Percentiles rank a stretch among this genome's conserved stretches.
phyloP scores from a whole-genome alignment of 2,329 filamentous ascomycete genomes.

The Botrytis sinoallii region DNA sequence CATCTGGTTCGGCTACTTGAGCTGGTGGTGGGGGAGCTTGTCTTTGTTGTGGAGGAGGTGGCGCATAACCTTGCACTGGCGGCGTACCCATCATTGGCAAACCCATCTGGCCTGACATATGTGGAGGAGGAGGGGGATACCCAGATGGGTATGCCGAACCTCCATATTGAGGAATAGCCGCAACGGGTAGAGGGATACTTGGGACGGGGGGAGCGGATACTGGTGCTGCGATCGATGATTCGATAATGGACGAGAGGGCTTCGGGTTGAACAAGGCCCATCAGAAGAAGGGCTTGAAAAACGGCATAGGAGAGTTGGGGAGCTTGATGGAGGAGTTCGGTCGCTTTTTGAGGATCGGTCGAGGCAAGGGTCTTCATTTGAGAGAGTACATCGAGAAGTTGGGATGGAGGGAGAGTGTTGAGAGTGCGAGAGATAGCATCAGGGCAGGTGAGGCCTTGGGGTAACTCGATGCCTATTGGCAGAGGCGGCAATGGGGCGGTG shows the following conservation, averaged over 20 bases:
- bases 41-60: conserved; percentile 27
- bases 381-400: conserved; percentile 91
- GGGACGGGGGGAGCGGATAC: conserved; percentile 42
- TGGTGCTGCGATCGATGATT: conserved; percentile 46
- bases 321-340: conserved; percentile 84
- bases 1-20: conserved; percentile 51
- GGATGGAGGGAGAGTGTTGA: conserved; percentile 78
- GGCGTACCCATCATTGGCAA: conserved; percentile 43
- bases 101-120: conserved; percentile 40
- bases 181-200: conserved; percentile 32
- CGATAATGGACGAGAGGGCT: conserved; percentile 77
- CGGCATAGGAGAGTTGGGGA: conserved; percentile 88
- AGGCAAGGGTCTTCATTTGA: conserved; percentile 91
- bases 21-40: conserved; percentile 41
- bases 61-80: conserved; percentile 43
- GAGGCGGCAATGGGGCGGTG: conserved; percentile 64
- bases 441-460: conserved; percentile 78
- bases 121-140: conserved; percentile 41
- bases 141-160: conserved; percentile 39
- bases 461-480: conserved; percentile 81
- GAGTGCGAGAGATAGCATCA: conserved; percentile 88
- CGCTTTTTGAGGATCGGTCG: conserved; percentile 75
- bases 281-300: conserved; percentile 89
- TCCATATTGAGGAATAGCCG: conserved; percentile 36
- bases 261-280: conserved; percentile 89